Base-by-base conservation (phyloP, 768 basidiomycete species). In the Candolleomyces eurysporus region DNA sequence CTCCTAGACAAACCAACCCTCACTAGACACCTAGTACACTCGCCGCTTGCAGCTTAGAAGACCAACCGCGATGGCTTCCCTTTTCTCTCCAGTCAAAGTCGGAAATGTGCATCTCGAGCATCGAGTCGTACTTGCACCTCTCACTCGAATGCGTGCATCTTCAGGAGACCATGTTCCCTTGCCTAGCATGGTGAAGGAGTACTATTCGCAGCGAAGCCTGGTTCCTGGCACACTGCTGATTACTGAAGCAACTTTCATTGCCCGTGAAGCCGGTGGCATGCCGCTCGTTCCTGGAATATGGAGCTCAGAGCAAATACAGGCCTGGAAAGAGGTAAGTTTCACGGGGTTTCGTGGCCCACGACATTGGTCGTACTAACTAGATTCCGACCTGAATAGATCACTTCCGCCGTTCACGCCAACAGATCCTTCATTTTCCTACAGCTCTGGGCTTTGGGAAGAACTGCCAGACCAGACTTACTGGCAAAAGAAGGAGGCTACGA, bases 221-320 rank as follows among this genome's bases (percentile, higher is more conserved):
- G 65, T 69, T 0, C 78, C 82, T 0, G 86, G 86, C 0, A 86
- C 82, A 0, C 71, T 89, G 10, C 70, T 85, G 48, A 78, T 90
- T 59, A 71, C 84, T 2, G 87, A 90, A 69, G 86, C 77, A 0
- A 84, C 85, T 2, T 73, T 79, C 56, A 81, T 90, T 52, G 77
- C 81, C 0, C 68, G 71, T 1, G 65, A 78, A 14, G 84, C 85
- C 0, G 84, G 81, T 3, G 86, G 85, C 1, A 76, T 72, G 46
- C 54, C 60, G 1, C 71, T 84, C 58, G 78, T 82, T 0, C 90
- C 89, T 1, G 90, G 89, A 0, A 83, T 90, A 58, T 90, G 82
- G 77, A 84, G 69, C n/a, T 69, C 80, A 3, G 84, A 80, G 22
- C 90, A 93, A 63, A 79, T 86, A 39, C 65, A 60, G 0, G 82